phyloP scores from a whole-genome alignment of 352 stramenopile species.

The Thraustochytrium sp. region DNA sequence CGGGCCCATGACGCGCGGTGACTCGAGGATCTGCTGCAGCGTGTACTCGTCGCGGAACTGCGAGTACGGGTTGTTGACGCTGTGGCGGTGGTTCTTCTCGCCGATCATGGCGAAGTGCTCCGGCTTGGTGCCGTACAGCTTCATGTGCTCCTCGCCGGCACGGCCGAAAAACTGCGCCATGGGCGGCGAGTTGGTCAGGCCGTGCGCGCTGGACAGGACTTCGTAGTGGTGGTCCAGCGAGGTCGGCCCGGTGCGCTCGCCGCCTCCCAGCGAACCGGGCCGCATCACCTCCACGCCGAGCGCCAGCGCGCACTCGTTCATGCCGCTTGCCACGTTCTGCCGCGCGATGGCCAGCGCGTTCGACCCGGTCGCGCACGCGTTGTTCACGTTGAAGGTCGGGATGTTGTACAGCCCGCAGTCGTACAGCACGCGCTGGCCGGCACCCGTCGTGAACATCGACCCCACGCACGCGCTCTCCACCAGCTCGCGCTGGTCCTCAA shows the following conservation, averaged over 20 bases:
- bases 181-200: not conserved
- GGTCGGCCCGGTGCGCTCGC: not conserved
- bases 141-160: slow-evolving; percentile 41
- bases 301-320: slow-evolving; percentile 25
- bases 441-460: not conserved
- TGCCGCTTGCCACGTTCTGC: slow-evolving; percentile 33
- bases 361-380: slow-evolving; percentile 43
- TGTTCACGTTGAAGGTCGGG: slow-evolving; percentile 45
- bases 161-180: slow-evolving; percentile 39
- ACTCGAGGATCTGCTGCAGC: slow-evolving; percentile 18
- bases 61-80: slow-evolving; percentile 41
- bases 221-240: slow-evolving; percentile 22
- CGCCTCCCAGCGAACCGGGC: slow-evolving; percentile 15
- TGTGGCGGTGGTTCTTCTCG: slow-evolving; percentile 46
- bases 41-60: slow-evolving; percentile 45
- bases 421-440: slow-evolving; percentile 40
- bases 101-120: slow-evolving; percentile 46
- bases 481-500: not conserved
- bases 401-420: slow-evolving; percentile 27
- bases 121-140: slow-evolving; percentile 41
- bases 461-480: slow-evolving; percentile 14
- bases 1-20: not conserved
- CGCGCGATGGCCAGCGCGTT: slow-evolving; percentile 33
- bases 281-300: slow-evolving; percentile 40
- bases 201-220: not conserved